Conservation (phyloP, 805 yeast species). For the Schwanniomyces polymorphus region DNA sequence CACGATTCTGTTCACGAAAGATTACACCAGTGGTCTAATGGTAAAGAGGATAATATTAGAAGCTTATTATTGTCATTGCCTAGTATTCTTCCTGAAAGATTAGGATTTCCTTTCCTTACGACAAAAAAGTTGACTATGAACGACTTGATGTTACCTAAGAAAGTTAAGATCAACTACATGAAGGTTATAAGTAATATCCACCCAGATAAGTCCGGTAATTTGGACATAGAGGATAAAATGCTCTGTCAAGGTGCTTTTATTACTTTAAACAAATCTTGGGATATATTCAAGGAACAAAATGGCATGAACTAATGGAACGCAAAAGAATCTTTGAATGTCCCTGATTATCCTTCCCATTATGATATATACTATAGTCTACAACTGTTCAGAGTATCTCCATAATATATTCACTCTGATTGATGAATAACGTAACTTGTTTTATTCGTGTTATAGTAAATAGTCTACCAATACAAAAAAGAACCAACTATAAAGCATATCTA, state of each 20-base stretch:
- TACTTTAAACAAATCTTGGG: conserved; percentile 88
- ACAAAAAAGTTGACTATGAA: conserved; percentile 50
- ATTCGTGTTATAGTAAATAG: too few relatives aligned
- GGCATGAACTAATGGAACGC: conserved; percentile 10
- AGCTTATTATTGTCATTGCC: conserved; percentile 72
- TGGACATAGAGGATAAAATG: conserved; percentile 70
- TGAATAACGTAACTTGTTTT: not conserved
- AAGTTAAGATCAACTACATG: conserved; percentile 82
- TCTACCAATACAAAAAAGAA: too few relatives aligned
- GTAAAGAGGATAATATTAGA: conserved; percentile 80
- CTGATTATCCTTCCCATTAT: too few relatives aligned
- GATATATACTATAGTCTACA: too few relatives aligned
- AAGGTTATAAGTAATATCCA: conserved; percentile 76
- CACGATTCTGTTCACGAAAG: conserved; percentile 61
- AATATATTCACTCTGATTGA: not conserved
- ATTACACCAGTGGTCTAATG: conserved; percentile 63
- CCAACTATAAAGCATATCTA: conserved; percentile 15
- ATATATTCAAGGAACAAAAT: conserved; percentile 64
- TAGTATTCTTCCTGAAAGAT: conserved; percentile 49
- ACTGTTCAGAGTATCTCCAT: not conserved
- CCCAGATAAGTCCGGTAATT: conserved; percentile 75
- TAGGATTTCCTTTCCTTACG: conserved; percentile 29
- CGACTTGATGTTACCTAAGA: conserved; percentile 85
- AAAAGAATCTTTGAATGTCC: too few relatives aligned
- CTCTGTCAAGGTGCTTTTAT: conserved; percentile 87